These are phyloP conservation scores for Poa pratensis DNA, from an alignment of 176 grass and related monocot genomes.

Conservation along the genomic window DNA sequence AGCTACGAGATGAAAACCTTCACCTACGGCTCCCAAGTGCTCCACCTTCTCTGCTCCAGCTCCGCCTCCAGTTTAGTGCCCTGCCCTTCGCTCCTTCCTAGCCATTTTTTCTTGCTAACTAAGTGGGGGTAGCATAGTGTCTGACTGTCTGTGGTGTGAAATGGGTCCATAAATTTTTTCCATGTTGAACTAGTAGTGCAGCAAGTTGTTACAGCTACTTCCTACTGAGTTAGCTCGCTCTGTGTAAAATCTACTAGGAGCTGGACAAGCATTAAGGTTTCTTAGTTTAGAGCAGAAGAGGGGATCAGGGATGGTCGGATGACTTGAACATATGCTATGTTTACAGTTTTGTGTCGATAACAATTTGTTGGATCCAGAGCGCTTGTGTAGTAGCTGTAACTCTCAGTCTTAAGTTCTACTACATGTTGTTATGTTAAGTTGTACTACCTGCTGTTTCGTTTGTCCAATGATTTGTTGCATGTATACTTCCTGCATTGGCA, in stretches of 20 bases:
- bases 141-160: not conserved
- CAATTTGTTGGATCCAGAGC: not conserved
- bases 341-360: not conserved
- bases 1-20: slow-evolving; percentile 90
- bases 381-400: not conserved
- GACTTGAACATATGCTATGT: not conserved
- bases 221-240: not conserved
- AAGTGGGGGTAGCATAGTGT: not conserved
- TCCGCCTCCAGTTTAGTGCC: slow-evolving; percentile 76
- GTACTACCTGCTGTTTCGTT: not conserved
- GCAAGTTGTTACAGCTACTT: not conserved
- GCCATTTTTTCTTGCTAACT: slow-evolving; percentile 8
- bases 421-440: no score
- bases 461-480: not conserved
- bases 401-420: not conserved
- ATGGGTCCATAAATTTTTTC: not conserved
- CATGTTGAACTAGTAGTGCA: not conserved
- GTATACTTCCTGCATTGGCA: not conserved
- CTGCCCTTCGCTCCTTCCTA: not conserved
- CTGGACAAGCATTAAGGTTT: not conserved
- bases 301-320: not conserved
- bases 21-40: slow-evolving; percentile 75
- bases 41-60: slow-evolving; percentile 74
- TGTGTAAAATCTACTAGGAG: not conserved
- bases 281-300: not conserved